Percentiles rank a stretch among this genome's conserved stretches.
phyloP scores from a whole-genome alignment of 228 moss, liverwort and hornwort genomes.

The Sphagnum magellanicum region DNA sequence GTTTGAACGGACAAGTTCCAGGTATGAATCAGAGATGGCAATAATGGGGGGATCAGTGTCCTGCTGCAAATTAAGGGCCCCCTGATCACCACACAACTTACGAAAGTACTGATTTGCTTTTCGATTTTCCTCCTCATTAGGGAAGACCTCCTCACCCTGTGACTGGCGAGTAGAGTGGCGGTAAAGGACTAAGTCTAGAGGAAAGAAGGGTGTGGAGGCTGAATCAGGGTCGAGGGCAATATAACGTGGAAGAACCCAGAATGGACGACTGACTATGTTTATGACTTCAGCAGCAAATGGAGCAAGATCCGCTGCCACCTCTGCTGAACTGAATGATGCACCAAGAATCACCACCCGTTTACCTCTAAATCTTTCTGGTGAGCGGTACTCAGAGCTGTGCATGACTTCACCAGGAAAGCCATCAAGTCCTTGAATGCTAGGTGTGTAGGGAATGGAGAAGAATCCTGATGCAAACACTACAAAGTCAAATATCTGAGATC shows the following conservation, averaged over 20 bases:
- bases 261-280: conserved; percentile 6
- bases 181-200: conserved; percentile 13
- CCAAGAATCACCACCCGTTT: conserved; percentile 16
- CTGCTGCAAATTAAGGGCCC: conserved; percentile 4
- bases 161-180: conserved; percentile 3
- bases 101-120: conserved; percentile 1
- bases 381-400: conserved; percentile 12
- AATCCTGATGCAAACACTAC: conserved; percentile 22
- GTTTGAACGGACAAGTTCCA: conserved; percentile 5
- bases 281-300: conserved; percentile 7
- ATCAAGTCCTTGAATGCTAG: conserved; percentile 12
- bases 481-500: conserved; percentile 8
- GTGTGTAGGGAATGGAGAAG: conserved; percentile 4
- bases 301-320: conserved; percentile 11
- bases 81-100: conserved; percentile 17
- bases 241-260: conserved; percentile 12
- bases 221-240: conserved; percentile 11
- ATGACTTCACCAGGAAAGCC: conserved; percentile 8
- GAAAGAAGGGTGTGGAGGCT: conserved; percentile 14
- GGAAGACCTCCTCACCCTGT: neutral
- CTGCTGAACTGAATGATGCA: conserved; percentile 11
- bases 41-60: conserved; percentile 5
- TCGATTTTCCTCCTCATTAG: conserved; percentile 2
- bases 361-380: conserved; percentile 8
- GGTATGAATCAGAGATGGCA: conserved; percentile 9